Base-by-base conservation (phyloP, 2,329 filamentous ascomycete species). In the Nemania sp. region DNA sequence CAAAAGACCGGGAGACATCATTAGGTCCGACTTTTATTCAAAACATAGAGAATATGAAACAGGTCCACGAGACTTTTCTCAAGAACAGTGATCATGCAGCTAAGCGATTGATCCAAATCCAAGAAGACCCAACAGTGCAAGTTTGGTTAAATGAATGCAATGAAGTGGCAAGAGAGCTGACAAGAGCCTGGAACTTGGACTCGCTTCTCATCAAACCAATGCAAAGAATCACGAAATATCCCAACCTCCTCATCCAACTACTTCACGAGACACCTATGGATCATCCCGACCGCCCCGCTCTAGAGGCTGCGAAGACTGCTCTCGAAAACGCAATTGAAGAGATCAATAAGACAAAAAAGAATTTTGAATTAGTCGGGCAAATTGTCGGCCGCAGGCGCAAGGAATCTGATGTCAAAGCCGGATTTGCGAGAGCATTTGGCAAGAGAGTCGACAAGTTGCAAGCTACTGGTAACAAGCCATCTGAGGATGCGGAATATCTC, bases 181-280 rank as follows among this genome's bases (percentile, higher is more conserved):
- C 95, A 0, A 87, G 88, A 25, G 94, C 95, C 0, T 99, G 95
- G 95, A 91, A 96, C 74, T 77, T 99, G 62, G 93, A 97, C 74
- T 96, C 95, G 0, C 81, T 99, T n/a, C 84, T 99, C 18, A 94
- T 99, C 72, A 99, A 99, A 76, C 95, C 95, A 1, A 93, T 96
- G 74, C 95, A 99, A 76, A 87, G 95, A 49, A 89, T 98, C 64
- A 88, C 94, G 35, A 97, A 97, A 71, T 99, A 98, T 72, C 92
- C 92, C 3, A 87, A 97, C 47, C 81, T 99, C 42, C 85, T 99
- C 46, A 86, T 87, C 35, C 88, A 92, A 58, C 80, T 99, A 11
- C 80, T 96, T 21, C 87, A 92, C 64, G 85, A 89, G 58, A 98
- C 94, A 0, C 89, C 91, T 0, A 76, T 83, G 10, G 88, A 92